phyloP scores from a whole-genome alignment of 192 early-diverging fungal genomes.

The Backusella circina region DNA sequence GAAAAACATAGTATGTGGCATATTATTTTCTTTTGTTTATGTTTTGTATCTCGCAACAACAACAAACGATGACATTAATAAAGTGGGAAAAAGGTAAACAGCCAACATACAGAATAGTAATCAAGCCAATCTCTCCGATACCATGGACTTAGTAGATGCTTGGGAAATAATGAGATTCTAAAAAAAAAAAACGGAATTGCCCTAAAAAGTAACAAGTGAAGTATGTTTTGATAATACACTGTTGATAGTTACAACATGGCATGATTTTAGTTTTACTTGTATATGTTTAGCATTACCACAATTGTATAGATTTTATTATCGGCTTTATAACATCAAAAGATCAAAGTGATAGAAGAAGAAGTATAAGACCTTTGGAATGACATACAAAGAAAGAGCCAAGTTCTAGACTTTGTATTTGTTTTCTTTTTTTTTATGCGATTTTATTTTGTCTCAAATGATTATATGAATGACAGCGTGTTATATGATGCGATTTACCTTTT shows the following conservation, averaged over 20 bases:
- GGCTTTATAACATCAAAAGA: not conserved
- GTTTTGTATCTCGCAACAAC: not conserved
- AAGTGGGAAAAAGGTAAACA: not conserved
- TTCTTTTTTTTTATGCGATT: not conserved
- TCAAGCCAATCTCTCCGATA: not conserved
- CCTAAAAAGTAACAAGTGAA: not conserved
- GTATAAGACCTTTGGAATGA: not conserved
- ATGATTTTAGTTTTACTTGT: not conserved
- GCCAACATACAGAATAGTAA: not conserved
- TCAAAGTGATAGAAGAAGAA: not conserved
- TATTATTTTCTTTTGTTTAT: not conserved
- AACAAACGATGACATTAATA: not conserved
- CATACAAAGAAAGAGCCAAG: not conserved
- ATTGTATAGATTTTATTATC: not conserved
- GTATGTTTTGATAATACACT: not conserved
- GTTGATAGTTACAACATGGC: not conserved
- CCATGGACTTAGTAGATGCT: not conserved
- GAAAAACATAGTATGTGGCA: no score
- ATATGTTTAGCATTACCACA: not conserved
- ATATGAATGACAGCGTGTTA: not conserved
- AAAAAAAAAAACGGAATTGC: not conserved
- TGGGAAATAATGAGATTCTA: not conserved
- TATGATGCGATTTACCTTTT: not conserved
- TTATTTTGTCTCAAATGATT: not conserved
- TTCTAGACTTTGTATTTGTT: not conserved